Conservation (phyloP, 2,329 filamentous ascomycete species). For the Aureobasidium sp. region DNA sequence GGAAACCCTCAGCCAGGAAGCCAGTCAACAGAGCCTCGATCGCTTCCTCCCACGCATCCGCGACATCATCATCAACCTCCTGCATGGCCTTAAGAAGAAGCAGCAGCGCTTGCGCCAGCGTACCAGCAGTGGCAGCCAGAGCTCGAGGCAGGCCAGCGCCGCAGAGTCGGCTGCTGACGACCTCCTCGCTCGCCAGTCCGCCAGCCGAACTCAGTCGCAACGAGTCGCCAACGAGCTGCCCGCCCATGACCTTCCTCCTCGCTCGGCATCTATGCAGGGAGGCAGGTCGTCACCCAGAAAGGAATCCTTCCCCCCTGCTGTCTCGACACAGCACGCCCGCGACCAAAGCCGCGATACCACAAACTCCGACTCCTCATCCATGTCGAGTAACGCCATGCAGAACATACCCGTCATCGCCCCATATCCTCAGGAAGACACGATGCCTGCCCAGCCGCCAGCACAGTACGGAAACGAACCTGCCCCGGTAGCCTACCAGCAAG, state of each 20-base stretch:
- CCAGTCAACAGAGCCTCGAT: slow-evolving; percentile 86
- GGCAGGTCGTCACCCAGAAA: slow-evolving; percentile 40
- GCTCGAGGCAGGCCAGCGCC: slow-evolving; percentile 37
- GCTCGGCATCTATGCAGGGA: slow-evolving; percentile 39
- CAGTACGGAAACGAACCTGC: slow-evolving; percentile 12
- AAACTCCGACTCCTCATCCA: slow-evolving; percentile 55
- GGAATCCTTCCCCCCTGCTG: slow-evolving; percentile 32
- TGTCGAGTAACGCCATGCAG: slow-evolving; percentile 71
- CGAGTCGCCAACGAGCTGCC: slow-evolving; percentile 37
- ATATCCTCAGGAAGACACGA: slow-evolving; percentile 57
- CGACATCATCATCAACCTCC: slow-evolving; percentile 95
- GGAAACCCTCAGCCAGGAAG: slow-evolving; percentile 92
- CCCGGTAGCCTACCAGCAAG: neutral
- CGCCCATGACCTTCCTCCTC: slow-evolving; percentile 38
- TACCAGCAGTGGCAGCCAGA: slow-evolving; percentile 24
- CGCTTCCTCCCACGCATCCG: slow-evolving; percentile 89
- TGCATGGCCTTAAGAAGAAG: slow-evolving; percentile 94
- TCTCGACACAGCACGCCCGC: slow-evolving; percentile 23
- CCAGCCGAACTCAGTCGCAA: slow-evolving; percentile 33
- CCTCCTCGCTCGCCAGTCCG: slow-evolving; percentile 32
- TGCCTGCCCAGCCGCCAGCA: slow-evolving; percentile 33
- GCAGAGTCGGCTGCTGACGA: slow-evolving; percentile 43
- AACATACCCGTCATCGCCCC: slow-evolving; percentile 68
- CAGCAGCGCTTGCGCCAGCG: slow-evolving; percentile 73
- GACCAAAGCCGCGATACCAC: slow-evolving; percentile 25